Base-by-base conservation (phyloP, 257 asterid genomes). In the Prunella vulgaris region DNA sequence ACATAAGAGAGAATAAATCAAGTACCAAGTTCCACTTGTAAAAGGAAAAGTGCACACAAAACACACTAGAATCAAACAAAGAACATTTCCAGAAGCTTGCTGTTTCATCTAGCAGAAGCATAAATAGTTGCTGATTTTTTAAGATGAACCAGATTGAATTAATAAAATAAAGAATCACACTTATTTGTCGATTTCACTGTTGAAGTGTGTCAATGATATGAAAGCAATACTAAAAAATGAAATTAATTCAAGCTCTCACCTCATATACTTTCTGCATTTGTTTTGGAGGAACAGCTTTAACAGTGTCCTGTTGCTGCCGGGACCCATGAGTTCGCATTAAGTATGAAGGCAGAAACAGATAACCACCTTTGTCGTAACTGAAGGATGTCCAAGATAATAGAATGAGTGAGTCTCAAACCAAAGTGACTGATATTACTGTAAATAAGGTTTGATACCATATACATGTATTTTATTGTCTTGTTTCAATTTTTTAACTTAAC, bases 291-390 rank as follows among this genome's bases (percentile, higher is more conserved):
- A 81, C 86, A 78, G 79, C 67, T 88, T 81, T 85, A 44, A 93
- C 83, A 67, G 97, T 95, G 74, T 79, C 81, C 78, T 84, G 92
- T 77, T 93, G 96, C 79, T 76, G 75, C 70, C 89, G 83, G 25
- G 96, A 90, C 70, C 98, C 98, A 68, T 84, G 97, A 30, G 97
- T 93, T 62, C 98, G 97, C 96, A 93, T 93, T 77, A 88, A 53
- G 83, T 85, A 90, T 58, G 98, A 93, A 60, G 97, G 98, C 77
- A 93, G 77, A 85, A 87, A 93, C 46, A 93, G 85, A 83, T 93
- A 90, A 21, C 98, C 98, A 7, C 98, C 98, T 85, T 84, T 90
- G 77, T 87, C 97, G 76, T 88, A 90, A 82, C 98, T 93, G 84
- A 76, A 79, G 65, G 33, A 71, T 54, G 72, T 63, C 40, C 60